These are phyloP conservation scores for Kickxella alabastrina DNA, from an alignment of 192 early-diverging fungal genomes.

Conservation along the genomic window DNA sequence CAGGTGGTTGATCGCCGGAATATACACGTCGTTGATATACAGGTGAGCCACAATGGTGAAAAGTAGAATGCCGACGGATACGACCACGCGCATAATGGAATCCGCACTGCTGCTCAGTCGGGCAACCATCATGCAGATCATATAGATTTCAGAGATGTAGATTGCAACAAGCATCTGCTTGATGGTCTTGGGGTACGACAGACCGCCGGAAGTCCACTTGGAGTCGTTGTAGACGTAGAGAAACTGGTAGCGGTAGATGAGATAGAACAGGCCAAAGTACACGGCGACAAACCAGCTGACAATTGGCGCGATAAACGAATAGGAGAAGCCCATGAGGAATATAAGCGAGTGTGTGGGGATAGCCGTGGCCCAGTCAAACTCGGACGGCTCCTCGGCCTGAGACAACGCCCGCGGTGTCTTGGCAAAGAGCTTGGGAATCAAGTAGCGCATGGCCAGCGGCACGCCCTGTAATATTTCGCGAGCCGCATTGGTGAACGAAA, in stretches of 20 bases:
- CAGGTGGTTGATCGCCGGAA: conserved; percentile 54
- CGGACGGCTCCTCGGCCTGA: conserved; percentile 49
- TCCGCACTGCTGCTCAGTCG: conserved; percentile 37
- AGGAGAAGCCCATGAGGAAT: conserved; percentile 72
- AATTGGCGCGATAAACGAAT: conserved; percentile 76
- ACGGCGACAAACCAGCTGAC: conserved; percentile 69
- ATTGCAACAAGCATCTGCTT: conserved; percentile 63
- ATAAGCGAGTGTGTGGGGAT: conserved; percentile 68
- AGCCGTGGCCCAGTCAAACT: conserved; percentile 57
- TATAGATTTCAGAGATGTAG: conserved; percentile 70
- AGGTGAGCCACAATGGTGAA: conserved; percentile 52
- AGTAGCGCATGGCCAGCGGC: conserved; percentile 61
- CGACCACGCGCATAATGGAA: conserved; percentile 42
- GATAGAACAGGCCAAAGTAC: conserved; percentile 68
- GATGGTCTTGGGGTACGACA: conserved; percentile 59
- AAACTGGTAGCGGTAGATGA: conserved; percentile 81
- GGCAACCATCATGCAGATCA: conserved; percentile 67
- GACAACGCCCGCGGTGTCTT: conserved; percentile 70
- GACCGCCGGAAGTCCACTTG: conserved; percentile 56
- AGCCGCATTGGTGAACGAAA: conserved; percentile 62
- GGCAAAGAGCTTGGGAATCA: conserved; percentile 54
- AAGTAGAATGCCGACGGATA: conserved; percentile 45
- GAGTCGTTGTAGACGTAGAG: conserved; percentile 66
- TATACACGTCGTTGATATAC: conserved; percentile 58
- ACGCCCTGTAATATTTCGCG: conserved; percentile 66